A percentile compares a stretch with the other conserved stretches of the same genome.
Evolutionary conservation across 441 rosid genomes (phyloP).

Genomic region (Eruca vesicaria): DNA sequence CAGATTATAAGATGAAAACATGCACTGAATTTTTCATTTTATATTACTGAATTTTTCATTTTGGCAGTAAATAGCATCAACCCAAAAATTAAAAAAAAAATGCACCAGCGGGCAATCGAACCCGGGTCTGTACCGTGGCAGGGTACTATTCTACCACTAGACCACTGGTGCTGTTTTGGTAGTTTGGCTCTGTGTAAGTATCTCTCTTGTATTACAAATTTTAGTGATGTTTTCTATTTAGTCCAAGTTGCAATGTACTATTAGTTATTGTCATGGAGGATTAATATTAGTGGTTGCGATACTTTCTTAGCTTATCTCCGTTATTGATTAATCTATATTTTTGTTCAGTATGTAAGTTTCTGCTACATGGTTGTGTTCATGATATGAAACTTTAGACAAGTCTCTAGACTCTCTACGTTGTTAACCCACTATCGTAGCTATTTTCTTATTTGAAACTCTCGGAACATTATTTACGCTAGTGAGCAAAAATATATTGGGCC

Average conservation of each 20-base stretch:
- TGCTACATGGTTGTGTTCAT: neutral
- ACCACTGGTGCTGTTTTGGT: neutral
- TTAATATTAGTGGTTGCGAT: neutral
- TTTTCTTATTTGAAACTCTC: neutral
- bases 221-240: neutral
- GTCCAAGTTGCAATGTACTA: neutral
- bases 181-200: no score
- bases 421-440: neutral
- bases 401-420: neutral
- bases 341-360: neutral
- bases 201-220: no score
- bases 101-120: slow-evolving; percentile 50
- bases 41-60: neutral
- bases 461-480: neutral
- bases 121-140: slow-evolving; percentile 98
- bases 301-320: neutral
- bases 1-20: neutral
- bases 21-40: neutral
- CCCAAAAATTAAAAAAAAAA: neutral
- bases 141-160: slow-evolving; percentile 44
- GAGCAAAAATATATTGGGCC: neutral
- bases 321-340: neutral
- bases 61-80: no score
- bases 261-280: neutral
- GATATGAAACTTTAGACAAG: neutral